Base-by-base conservation (phyloP, 192 early-diverging fungal genomes). In the Coemansia sp. region DNA sequence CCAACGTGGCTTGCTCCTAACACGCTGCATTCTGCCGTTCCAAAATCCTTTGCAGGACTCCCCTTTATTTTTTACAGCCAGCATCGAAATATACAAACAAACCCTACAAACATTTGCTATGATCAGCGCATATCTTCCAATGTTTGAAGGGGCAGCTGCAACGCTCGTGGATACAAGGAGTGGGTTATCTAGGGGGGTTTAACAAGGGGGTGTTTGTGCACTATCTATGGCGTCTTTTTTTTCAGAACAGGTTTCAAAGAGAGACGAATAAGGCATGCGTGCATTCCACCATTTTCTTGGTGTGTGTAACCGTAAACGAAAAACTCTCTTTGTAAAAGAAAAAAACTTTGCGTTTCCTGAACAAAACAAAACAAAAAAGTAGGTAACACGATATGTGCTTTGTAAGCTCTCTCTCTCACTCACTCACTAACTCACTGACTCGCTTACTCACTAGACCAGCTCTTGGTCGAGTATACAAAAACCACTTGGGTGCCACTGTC, bases 1-100 rank as follows among this genome's bases (percentile, higher is more conserved):
- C 30, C 42, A 45, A 31, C 54, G 54, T 56, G 54, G 54, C 54
- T 56, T 56, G 54, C 54, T 31, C 29, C 54, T 14, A 32, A 29
- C 32, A 31, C 54, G 54, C 28, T 56, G 54, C 54, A 56, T 56
- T 33, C 54, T 56, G 54, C 54, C 54, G 54, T 31, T 16, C 32
- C 14, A 56, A 56, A 11, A 56, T 17, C 16, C 28, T 56, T 56
- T 56, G 54, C 32, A 32, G 20, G 11, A 4, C 28, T 32, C 42
- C 16, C 42, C 5, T 11, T 11, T 45, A 16, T 45, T 45, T 11
- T 45, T 14, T 14, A 2, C 16, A 45, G 2, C 2, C 16, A 11
- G 8, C 3, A 14, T 16, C 42, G n/a, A 45, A 45, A 45, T 14
- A 45, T 16, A 45, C 42, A 45, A 12, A 45, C 42, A 45, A 45